Base-by-base conservation (phyloP, 2,329 filamentous ascomycete species). In the Fusarium sp. region DNA sequence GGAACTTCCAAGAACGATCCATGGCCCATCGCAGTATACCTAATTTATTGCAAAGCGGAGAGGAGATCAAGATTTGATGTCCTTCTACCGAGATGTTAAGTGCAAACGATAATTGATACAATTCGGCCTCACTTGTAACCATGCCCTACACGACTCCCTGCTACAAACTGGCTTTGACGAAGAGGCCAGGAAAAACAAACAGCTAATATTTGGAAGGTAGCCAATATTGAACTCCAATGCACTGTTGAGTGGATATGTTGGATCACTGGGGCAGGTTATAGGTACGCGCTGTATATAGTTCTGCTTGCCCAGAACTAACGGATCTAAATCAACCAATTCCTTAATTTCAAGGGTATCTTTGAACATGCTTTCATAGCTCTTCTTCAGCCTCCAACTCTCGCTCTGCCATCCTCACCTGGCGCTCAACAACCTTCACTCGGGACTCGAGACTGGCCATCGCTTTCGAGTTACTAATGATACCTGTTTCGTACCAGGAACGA, bases 381-480 rank as follows among this genome's bases (percentile, higher is more conserved):
- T 75, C 69, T 47, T 76, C 77, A 24, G 72, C 75, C 30, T 79
- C 77, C 24, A 73, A 30, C 30, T 79, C 76, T 24, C 74, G 87
- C 81, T 95, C 93, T 57, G 85, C 85, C 77, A 92, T 88, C 79
- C 90, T 87, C 6, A 96, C 85, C 14, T 85, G 85, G 62, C 89
- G 87, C 83, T 96, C 94, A 13, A 90, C 88, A 69, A 86, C 85
- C 81, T 89, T 88, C 18, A 95, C 81, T 56, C 92, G 86, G 39
- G 89, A 87, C 82, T 97, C 93, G 79, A 92, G 90, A 58, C 92
- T 90, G 28, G 92, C 92, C 84, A 94, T 91, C 66, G 89, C 88
- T 75, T 90, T 89, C 0, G 92, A 92, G 75, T 90, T 90, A 17
- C 88, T 87, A 54, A 97, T 84, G 48, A 96, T 86, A 8, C 90